Base-by-base conservation (phyloP, 352 stramenopile genomes). In the Sclerospora graminicola region DNA sequence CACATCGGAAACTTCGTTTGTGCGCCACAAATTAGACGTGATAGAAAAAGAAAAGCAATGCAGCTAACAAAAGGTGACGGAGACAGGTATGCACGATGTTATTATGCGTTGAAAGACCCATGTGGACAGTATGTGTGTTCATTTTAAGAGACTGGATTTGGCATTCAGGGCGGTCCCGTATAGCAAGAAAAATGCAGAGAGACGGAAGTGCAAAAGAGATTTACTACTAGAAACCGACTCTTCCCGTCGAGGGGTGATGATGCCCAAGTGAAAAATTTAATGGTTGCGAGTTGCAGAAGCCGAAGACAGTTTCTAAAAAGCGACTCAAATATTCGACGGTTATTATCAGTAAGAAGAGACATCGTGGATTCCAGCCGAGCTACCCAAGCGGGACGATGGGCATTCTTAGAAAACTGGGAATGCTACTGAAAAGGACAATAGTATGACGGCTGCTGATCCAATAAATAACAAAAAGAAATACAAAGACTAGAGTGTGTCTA, bases 31-130 rank as follows among this genome's bases (percentile, higher is more conserved):
- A 27, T 15, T 74, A 27, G 35, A 47, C 32, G 57, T 46, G 2
- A 50, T 70, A n/a, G n/a, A n/a, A n/a, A n/a, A n/a, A n/a, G n/a
- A 0, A 67, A n/a, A 70, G 66, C 44, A 56, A 63, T 11, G 31
- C 28, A 6, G 59, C 60, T 9, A 59, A 60, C 49, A 65, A 32
- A 70, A 60, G 63, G 40, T 74, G 34, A 24, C 55, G 16, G 57
- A 67, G 41, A 68, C 60, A 5, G 59, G 59, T 9, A 57, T 74
- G 56, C 46, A 68, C 28, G 56, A 68, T 44, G 26, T 42, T 0
- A 61, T 43, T 14, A n/a, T n/a, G n/a, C n/a, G 21, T 62, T 37
- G 30, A 35, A 8, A 46, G 49, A 5, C 57, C 45, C 8, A 70
- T 24, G 56, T 74, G 34, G 24, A 60, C 8, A 27, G 50, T 18